Base-by-base conservation (phyloP, 495 filamentous ascomycete genomes). In the Tuber calosporum region DNA sequence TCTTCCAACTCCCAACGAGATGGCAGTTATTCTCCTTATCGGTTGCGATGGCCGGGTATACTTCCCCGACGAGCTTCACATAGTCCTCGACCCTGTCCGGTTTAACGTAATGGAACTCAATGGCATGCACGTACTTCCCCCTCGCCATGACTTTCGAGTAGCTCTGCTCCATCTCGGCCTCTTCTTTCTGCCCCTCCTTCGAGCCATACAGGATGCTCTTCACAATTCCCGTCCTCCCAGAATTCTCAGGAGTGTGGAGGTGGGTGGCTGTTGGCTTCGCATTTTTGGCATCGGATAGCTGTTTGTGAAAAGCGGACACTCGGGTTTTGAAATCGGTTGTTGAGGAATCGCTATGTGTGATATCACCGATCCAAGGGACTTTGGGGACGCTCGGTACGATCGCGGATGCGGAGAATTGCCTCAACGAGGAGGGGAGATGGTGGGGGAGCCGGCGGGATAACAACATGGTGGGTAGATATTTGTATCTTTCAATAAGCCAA, bases 71-170 rank as follows among this genome's bases (percentile, higher is more conserved):
- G 70, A 98, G 85, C 41, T 94, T 87, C 38, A 94, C 89, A 82
- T 99, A 99, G 81, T 97, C 95, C 73, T 96, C 93, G 34, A 97
- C 93, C 83, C 91, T 92, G 79, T 97, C 93, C 75, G 95, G 93
- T 84, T 94, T 93, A 72, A 98, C 96, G 67, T 95, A 89, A 85
- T 99, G 96, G 83, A 97, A 93, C 43, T 97, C 94, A 82, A 99
- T 97, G 69, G 92, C 94, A 81, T 99, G 95, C 72, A 99, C 94
- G 82, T 99, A 99, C 84, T 99, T 99, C 71, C 95, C 95, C 75
- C 95, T 88, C 17, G 96, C 96, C 41, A 99, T 86, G 40, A 97
- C 92, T 83, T 97, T 92, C 40, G 90, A 92, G 84, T 97, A 99
- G 79, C 91, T 94, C 68, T 92, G 89, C 85, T 98, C 93, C 80